Evolutionary conservation across 2,329 filamentous ascomycete genomes (phyloP).

Genomic region (Alternaria angustiovoidea): DNA sequence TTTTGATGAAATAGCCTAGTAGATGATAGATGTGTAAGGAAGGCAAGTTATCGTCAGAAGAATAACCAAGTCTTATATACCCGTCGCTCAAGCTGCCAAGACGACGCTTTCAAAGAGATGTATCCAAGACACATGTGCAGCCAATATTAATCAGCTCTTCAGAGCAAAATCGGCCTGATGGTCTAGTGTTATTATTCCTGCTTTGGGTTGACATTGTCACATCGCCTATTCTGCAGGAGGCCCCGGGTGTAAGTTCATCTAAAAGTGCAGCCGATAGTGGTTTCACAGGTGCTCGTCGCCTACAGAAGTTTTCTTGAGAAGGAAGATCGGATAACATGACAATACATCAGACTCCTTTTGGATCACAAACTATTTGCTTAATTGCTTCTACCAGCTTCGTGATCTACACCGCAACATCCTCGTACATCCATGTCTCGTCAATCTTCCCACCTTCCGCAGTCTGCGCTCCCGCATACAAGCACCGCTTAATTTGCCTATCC

Average conservation of each 20-base stretch:
- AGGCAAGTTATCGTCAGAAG: too few relatives aligned
- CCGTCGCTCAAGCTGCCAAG: neutral
- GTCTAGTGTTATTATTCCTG: slow-evolving; percentile 42
- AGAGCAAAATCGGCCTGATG: slow-evolving; percentile 14
- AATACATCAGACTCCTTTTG: neutral
- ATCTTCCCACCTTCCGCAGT: neutral
- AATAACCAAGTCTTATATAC: neutral
- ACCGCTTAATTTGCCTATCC: slow-evolving; percentile 8
- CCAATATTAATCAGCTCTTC: slow-evolving; percentile 5
- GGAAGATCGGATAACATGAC: neutral
- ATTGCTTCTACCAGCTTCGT: neutral
- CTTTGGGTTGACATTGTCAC: slow-evolving; percentile 21
- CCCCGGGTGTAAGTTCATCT: slow-evolving; percentile 38
- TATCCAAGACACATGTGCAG: too few relatives aligned
- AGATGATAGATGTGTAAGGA: too few relatives aligned
- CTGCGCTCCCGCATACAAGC: slow-evolving; percentile 17
- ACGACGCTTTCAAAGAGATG: neutral
- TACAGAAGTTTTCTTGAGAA: neutral
- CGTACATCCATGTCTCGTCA: slow-evolving; percentile 23
- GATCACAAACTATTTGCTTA: neutral
- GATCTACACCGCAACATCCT: neutral
- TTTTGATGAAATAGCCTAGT: too few relatives aligned
- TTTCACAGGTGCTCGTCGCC: neutral
- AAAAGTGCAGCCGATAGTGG: neutral
- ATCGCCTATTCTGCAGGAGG: slow-evolving; percentile 35